Evolutionary conservation across 2,329 filamentous ascomycete species (phyloP).

Genomic region (Epichloe coenophiala): DNA sequence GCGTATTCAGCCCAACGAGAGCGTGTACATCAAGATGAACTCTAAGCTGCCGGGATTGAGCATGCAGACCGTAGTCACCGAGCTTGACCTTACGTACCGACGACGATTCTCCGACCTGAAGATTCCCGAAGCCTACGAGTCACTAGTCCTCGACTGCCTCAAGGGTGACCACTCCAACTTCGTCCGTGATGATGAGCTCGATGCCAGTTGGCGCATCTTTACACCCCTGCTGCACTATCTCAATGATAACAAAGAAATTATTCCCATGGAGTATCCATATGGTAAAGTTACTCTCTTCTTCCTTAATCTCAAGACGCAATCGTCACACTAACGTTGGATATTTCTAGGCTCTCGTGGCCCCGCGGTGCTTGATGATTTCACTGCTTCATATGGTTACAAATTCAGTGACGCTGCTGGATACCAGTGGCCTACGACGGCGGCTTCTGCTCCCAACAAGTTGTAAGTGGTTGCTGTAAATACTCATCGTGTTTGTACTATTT

Average conservation of each 20-base stretch:
- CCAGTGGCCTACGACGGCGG: slow-evolving; percentile 78
- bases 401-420: slow-evolving; percentile 95
- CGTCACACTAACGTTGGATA: neutral
- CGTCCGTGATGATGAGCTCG: slow-evolving; percentile 89
- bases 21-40: slow-evolving; percentile 99
- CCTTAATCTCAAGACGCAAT: neutral
- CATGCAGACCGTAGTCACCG: slow-evolving; percentile 98
- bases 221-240: slow-evolving; percentile 95
- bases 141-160: slow-evolving; percentile 87
- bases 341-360: slow-evolving; percentile 80
- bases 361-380: slow-evolving; percentile 94
- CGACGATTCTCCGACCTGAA: slow-evolving; percentile 98
- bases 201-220: slow-evolving; percentile 97
- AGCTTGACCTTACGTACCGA: slow-evolving; percentile 95
- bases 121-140: slow-evolving; percentile 98
- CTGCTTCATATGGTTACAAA: slow-evolving; percentile 94
- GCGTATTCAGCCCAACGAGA: slow-evolving; percentile 98
- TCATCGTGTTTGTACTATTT: slow-evolving; percentile 7
- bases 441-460: slow-evolving; percentile 59
- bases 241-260: slow-evolving; percentile 98
- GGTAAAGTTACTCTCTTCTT: slow-evolving; percentile 43
- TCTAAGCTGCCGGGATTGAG: slow-evolving; percentile 95
- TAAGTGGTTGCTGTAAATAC: slow-evolving; percentile 33
- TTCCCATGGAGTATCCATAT: slow-evolving; percentile 99
- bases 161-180: slow-evolving; percentile 99